Conservation (phyloP, 331 rosid genomes). For the Quercus lobata region DNA sequence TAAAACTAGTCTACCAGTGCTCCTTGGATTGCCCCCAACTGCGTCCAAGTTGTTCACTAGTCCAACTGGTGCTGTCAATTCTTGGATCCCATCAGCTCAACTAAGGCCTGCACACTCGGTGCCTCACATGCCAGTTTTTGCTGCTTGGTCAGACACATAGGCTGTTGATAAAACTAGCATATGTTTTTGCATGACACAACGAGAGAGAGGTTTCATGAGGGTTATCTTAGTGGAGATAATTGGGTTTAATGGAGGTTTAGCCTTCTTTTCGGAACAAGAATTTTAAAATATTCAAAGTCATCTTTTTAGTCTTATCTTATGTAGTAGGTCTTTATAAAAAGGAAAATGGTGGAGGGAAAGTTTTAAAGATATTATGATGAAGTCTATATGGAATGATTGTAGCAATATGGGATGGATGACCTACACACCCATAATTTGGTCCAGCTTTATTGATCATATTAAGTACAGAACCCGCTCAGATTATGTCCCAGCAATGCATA, state of each 20-base stretch:
- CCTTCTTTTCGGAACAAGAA: background rate
- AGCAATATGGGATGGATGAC: constrained; percentile 25
- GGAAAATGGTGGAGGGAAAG: constrained; percentile 25
- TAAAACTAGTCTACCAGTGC: constrained; percentile 29
- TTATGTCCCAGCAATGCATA: constrained; percentile 22
- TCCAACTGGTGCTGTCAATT: constrained; percentile 32
- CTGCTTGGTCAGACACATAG: constrained; percentile 71
- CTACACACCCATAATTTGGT: constrained; percentile 25
- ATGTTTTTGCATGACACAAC: constrained; percentile 13
- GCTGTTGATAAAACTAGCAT: constrained; percentile 8
- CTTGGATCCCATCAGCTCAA: constrained; percentile 53
- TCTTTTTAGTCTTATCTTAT: background rate
- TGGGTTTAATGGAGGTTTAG: constrained; percentile 11
- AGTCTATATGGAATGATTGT: constrained; percentile 32
- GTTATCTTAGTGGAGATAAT: constrained; percentile 1
- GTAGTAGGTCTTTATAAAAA: constrained; percentile 10
- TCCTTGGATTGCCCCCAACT: constrained; percentile 42
- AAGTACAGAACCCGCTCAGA: constrained; percentile 29
- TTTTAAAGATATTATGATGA: constrained; percentile 23
- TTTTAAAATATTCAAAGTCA: background rate
- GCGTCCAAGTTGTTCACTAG: constrained; percentile 33
- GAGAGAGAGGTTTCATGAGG: constrained; percentile 6
- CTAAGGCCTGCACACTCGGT: constrained; percentile 41
- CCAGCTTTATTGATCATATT: constrained; percentile 26
- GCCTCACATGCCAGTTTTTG: constrained; percentile 69